phyloP scores from a whole-genome alignment of 2,329 filamentous ascomycete genomes.

The Colletotrichum caudatum region DNA sequence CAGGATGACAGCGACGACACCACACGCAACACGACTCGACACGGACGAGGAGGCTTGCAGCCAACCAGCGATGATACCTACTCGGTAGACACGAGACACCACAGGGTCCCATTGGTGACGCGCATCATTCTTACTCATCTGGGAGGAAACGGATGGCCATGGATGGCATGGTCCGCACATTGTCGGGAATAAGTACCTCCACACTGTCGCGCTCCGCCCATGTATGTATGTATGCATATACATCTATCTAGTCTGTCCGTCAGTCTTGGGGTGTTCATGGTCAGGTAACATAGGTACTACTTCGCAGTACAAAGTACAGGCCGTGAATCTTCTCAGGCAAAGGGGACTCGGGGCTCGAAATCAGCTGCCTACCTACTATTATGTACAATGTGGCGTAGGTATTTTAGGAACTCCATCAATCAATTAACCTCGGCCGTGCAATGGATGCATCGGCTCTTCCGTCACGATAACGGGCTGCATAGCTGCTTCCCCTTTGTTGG shows the following conservation, averaged over 20 bases:
- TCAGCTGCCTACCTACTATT: too few relatives aligned
- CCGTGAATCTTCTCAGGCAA: not conserved
- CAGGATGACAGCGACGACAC: conserved; percentile 15
- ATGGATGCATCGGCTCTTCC: not conserved
- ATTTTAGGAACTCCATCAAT: too few relatives aligned
- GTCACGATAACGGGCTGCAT: conserved; percentile 12
- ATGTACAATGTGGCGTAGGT: too few relatives aligned
- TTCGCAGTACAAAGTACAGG: not conserved
- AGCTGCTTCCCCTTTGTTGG: not conserved
- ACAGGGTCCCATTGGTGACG: conserved; percentile 35
- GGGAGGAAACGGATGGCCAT: not conserved
- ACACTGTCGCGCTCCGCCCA: not conserved
- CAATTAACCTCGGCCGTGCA: not conserved
- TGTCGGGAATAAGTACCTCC: not conserved
- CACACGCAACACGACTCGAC: conserved; percentile 13
- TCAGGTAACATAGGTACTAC: not conserved
- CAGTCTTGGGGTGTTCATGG: conserved; percentile 11
- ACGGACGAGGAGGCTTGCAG: conserved; percentile 1
- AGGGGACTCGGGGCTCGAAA: not conserved
- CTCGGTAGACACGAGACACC: not conserved
- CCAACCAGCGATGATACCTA: conserved; percentile 17
- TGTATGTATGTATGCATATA: too few relatives aligned
- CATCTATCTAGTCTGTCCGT: not conserved
- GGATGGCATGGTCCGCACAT: not conserved
- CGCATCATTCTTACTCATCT: conserved; percentile 10